phyloP scores from a whole-genome alignment of 306 rosid species.

The Alnus rubra region DNA sequence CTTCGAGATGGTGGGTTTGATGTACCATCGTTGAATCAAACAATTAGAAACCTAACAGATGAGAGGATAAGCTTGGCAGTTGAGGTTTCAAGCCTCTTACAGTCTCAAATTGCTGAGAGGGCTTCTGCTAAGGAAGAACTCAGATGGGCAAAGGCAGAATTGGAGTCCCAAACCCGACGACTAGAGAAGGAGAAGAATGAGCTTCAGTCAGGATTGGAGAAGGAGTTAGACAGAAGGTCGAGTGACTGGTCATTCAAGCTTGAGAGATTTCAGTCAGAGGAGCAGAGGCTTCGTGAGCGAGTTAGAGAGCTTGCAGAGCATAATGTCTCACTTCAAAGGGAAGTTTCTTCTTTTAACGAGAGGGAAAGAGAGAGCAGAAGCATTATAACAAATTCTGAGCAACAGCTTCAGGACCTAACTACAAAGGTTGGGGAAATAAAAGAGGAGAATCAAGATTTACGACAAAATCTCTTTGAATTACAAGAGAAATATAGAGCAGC shows the following conservation, averaged over 20 bases:
- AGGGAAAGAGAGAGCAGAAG: slow-evolving; percentile 67
- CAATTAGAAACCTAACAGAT: slow-evolving; percentile 58
- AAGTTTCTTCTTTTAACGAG: slow-evolving; percentile 65
- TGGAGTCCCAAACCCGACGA: slow-evolving; percentile 52
- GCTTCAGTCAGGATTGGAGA: slow-evolving; percentile 81
- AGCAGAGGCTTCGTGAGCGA: slow-evolving; percentile 87
- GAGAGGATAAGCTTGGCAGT: slow-evolving; percentile 71
- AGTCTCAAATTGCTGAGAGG: slow-evolving; percentile 72
- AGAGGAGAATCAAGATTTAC: slow-evolving; percentile 57
- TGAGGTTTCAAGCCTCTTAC: slow-evolving; percentile 76
- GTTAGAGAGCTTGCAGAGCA: slow-evolving; percentile 99
- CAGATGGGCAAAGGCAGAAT: slow-evolving; percentile 54
- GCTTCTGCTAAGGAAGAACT: slow-evolving; percentile 68
- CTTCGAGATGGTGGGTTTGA: slow-evolving; percentile 56
- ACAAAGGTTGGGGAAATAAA: slow-evolving; percentile 51
- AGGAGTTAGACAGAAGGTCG: slow-evolving; percentile 95
- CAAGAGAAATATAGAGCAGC: slow-evolving; percentile 59
- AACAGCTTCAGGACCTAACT: slow-evolving; percentile 59
- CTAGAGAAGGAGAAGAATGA: slow-evolving; percentile 91
- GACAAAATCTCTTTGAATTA: slow-evolving; percentile 52
- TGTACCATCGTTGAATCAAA: slow-evolving; percentile 59
- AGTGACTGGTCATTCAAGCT: slow-evolving; percentile 91
- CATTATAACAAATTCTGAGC: slow-evolving; percentile 51
- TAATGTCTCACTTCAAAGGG: slow-evolving; percentile 94
- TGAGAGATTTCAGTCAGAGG: slow-evolving; percentile 85